phyloP scores from a whole-genome alignment of 257 asterid genomes.

The Capsicum baccatum region DNA sequence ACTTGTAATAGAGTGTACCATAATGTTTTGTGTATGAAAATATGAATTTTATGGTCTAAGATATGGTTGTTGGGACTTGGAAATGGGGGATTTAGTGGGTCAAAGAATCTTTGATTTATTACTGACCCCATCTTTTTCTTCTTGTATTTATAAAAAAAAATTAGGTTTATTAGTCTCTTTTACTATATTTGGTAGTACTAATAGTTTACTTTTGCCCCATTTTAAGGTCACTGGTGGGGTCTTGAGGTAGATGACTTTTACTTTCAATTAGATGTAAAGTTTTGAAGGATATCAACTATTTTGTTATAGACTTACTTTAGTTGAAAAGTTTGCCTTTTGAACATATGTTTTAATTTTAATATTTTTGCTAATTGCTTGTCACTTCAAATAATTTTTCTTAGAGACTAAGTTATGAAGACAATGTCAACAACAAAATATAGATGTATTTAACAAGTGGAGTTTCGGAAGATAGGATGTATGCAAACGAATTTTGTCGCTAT shows the following conservation, averaged over 20 bases:
- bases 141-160: constrained; percentile 26
- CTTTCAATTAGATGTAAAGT: background rate
- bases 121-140: constrained; percentile 33
- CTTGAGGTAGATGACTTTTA: background rate
- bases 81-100: constrained; percentile 36
- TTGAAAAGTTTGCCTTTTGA: background rate
- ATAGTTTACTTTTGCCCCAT: constrained; percentile 30
- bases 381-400: background rate
- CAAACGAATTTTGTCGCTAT: background rate
- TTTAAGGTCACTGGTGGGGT: constrained; percentile 14
- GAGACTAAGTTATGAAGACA: background rate
- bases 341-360: background rate
- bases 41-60: constrained; percentile 29
- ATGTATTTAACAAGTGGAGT: background rate
- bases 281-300: background rate
- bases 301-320: background rate
- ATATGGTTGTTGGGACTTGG: constrained; percentile 41
- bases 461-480: background rate
- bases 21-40: constrained; percentile 13
- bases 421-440: background rate
- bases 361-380: background rate
- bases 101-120: constrained; percentile 29
- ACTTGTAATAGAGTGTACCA: background rate
- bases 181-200: constrained; percentile 15
- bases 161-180: constrained; percentile 23